Base-by-base conservation (phyloP, 768 basidiomycete genomes). In the Boletellus sp. region DNA sequence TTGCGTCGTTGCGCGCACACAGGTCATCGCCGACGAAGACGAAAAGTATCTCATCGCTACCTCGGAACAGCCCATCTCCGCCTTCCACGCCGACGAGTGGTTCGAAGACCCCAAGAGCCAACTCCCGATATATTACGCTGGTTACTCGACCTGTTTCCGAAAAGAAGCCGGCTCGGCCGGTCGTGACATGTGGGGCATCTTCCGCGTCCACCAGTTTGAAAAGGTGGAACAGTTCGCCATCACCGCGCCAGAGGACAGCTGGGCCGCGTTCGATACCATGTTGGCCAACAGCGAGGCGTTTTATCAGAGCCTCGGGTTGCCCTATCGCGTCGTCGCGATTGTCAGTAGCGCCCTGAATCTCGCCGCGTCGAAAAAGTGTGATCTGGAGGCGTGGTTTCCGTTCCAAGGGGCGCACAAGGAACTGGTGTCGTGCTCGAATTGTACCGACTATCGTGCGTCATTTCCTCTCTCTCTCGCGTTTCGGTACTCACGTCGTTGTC, bases 21-120 rank as follows among this genome's bases (percentile, higher is more conserved):
- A 89, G 90, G 87, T 94, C 47, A 87, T 91, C 57, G 94, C 79
- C 9, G 80, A 80, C 33, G 91, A 93, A 49, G 93, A 96, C 62
- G 95, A 98, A 68, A 98, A 97, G 68, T 99, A 99, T 72, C 83
- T 99, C 43, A 99, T 99, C 65, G 96, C 96, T 5, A 99, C 96
- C 43, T 95, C 93, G 41, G 96, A 99, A 71, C 96, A 99, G 67
- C 96, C 96, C 34, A 94, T 99, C 70, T 98, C 96, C 7, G 90
- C 91, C 5, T 89, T 84, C 69, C 93, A 97, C 73, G 81, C 87
- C 43, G 94, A 94, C 61, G 96, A 98, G 70, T 97, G 95, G 93
- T 94, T 99, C 70, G 94, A 95, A 60, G 82, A 84, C 67, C 94
- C 94, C 1, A 84, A 90, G 42, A 83, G 80, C 22, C 92, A 95